These are phyloP conservation scores for Plasmodium berghei DNA, from an alignment of 169 alveolate genomes.

Conservation along the genomic window DNA sequence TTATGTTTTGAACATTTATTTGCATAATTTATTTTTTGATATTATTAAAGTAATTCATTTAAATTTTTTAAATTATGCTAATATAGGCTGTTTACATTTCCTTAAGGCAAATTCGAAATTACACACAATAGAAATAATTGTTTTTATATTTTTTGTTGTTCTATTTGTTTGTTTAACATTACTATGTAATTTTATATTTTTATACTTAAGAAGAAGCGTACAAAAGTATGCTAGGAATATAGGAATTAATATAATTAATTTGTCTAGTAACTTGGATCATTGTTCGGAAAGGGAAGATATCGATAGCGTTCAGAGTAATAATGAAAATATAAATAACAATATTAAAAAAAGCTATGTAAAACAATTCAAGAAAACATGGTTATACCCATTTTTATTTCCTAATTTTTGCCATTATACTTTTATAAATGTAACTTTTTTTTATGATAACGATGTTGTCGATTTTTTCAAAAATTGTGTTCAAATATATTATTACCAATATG, in stretches of 20 bases:
- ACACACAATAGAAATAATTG: conserved; percentile 9
- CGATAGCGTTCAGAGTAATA: background rate
- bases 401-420: conserved; percentile 33
- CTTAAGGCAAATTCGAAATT: conserved; percentile 7
- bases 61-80: conserved; percentile 27
- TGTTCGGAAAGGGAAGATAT: background rate
- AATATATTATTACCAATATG: conserved; percentile 69
- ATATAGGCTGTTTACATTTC: conserved; percentile 25
- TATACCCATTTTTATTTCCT: conserved; percentile 38
- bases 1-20: conserved; percentile 58
- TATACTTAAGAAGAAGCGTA: conserved; percentile 9
- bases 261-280: background rate
- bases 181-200: conserved; percentile 37
- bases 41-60: conserved; percentile 44
- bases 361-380: background rate
- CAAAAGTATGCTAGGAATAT: background rate
- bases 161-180: conserved; percentile 29
- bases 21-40: conserved; percentile 70
- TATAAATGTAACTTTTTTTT: conserved; percentile 34
- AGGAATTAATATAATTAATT: background rate
- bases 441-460: conserved; percentile 18
- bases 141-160: background rate
- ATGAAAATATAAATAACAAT: background rate
- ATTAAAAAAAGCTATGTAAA: background rate
- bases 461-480: conserved; percentile 50